Evolutionary conservation across 345 rosid species (phyloP), one percentile per base, ranked within the genome.

Genomic region (Limnanthes douglasii): DNA sequence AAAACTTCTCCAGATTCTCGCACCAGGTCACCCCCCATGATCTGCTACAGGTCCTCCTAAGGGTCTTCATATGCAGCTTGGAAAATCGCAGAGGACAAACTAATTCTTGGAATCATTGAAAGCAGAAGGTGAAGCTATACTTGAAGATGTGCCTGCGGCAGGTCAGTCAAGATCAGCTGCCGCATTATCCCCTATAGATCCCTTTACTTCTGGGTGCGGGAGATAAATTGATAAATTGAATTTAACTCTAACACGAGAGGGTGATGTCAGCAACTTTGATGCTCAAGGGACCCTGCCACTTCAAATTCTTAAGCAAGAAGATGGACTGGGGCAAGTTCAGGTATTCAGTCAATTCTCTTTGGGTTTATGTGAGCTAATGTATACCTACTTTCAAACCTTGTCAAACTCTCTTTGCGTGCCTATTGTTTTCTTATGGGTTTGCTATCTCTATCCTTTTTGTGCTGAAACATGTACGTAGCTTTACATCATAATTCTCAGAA

Each of bases 21-120:
- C n/a, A n/a, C n/a, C 57, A 78, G 99, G 90, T 47, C 86, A 77
- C 50, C 73, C 75, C 39, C 62, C 90, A 24, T 73, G 96, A 45
- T 55, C 96, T 14, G 96, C 83, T 40, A 62, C 73, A 48, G 99
- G 96, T 45, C 81, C 99, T 48, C n/a, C n/a, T n/a, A 85, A 78
- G 64, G 95, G 99, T 36, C 74, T 81, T 59, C 96, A 96, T 17
- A 92, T 92, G 99, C 69, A 81, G 67, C 99, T 92, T 65, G 99
- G 99, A 53, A 92, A 85, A 69, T 60, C 68, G 29, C 82, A 73
- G 13, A 76, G 69, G 58, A 45, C 86, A 59, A 92, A 73, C 61
- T 96, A 92, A 51, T 69, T 92, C 38, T 56, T 92, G 73, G 96
- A 78, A 50, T 85, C 95, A 40, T 61, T 92, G 63, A 85, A 85